Conservation (phyloP, 495 filamentous ascomycete genomes). For the Trichoderma asperelloides region DNA sequence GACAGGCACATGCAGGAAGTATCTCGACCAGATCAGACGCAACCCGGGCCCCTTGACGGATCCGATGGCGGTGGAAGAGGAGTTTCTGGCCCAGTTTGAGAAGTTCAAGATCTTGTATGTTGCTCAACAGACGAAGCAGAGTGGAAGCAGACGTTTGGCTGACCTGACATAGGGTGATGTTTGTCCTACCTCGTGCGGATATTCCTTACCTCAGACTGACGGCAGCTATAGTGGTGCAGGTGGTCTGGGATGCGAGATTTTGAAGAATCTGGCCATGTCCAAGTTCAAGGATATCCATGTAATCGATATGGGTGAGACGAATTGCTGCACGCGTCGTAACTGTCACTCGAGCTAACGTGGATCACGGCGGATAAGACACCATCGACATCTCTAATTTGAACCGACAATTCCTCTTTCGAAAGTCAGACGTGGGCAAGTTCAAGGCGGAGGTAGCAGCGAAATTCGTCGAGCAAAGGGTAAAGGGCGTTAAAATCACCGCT, state of each 20-base stretch:
- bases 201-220: background rate
- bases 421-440: slow-evolving; percentile 82
- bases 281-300: slow-evolving; percentile 97
- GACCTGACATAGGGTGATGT: slow-evolving; percentile 6
- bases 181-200: background rate
- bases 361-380: slow-evolving; percentile 32
- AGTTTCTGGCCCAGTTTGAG: slow-evolving; percentile 50
- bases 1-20: slow-evolving; percentile 42
- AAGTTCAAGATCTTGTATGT: slow-evolving; percentile 61
- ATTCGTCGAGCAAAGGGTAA: slow-evolving; percentile 82
- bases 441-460: slow-evolving; percentile 90
- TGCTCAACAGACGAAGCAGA: slow-evolving; percentile 22
- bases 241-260: slow-evolving; percentile 89
- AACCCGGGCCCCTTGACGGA: slow-evolving; percentile 73
- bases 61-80: slow-evolving; percentile 55
- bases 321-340: slow-evolving; percentile 9
- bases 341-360: slow-evolving; percentile 17
- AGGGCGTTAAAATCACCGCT: slow-evolving; percentile 84
- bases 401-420: slow-evolving; percentile 92
- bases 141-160: background rate
- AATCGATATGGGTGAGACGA: slow-evolving; percentile 77
- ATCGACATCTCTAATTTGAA: slow-evolving; percentile 99
- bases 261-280: slow-evolving; percentile 92
- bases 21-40: slow-evolving; percentile 69
- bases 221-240: slow-evolving; percentile 65